A percentile compares a stretch with the other conserved stretches of the same genome.
Evolutionary conservation across 306 rosid genomes (phyloP).

Genomic region (Oxytropis ochrocephala): DNA sequence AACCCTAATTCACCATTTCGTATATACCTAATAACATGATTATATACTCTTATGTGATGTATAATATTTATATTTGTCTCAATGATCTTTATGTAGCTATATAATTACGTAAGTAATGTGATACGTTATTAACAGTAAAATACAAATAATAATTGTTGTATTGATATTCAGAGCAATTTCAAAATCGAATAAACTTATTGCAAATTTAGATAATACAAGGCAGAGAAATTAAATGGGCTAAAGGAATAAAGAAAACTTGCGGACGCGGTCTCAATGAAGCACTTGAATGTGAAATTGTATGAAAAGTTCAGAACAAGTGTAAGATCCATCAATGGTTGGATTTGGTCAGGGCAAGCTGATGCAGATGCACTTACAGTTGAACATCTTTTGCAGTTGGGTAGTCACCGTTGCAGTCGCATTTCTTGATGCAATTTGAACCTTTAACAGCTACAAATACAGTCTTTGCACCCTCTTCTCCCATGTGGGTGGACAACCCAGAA

Average conservation of each 20-base stretch:
- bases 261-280: not conserved
- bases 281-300: not conserved
- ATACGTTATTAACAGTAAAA: too few species aligned
- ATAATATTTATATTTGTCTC: not conserved
- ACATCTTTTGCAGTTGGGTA: conserved; percentile 59
- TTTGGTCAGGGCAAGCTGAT: not conserved
- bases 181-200: too few species aligned
- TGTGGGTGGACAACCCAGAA: too few species aligned
- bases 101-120: not conserved
- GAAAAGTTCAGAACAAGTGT: conserved; percentile 1
- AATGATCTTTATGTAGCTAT: not conserved
- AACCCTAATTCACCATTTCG: conserved; percentile 30
- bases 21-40: not conserved
- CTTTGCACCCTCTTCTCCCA: too few species aligned
- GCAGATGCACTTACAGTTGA: conserved; percentile 76
- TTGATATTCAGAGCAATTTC: too few species aligned
- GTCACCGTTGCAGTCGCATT: conserved; percentile 41
- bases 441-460: too few species aligned
- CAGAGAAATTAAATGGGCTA: not conserved
- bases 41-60: not conserved
- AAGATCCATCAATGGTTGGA: conserved; percentile 9
- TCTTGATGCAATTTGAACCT: conserved; percentile 37
- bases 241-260: not conserved
- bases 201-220: not conserved
- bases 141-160: too few species aligned